Base-by-base conservation (phyloP, 345 rosid species). In the Linum lewisii region DNA sequence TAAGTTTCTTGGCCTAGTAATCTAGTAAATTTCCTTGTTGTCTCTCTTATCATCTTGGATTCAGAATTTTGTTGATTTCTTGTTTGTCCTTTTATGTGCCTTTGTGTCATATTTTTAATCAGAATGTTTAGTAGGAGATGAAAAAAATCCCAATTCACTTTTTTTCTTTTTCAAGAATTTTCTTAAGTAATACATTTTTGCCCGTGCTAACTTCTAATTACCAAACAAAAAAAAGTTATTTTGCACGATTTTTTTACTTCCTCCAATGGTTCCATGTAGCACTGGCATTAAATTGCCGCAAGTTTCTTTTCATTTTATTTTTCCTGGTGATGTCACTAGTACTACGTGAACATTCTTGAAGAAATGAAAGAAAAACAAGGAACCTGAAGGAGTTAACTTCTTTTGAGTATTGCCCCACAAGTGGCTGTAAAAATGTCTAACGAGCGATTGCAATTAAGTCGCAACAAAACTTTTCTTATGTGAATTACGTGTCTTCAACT, bases 1-100 rank as follows among this genome's bases (percentile, higher is more conserved):
- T 92, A 86, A 72, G 73, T 78, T 73, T 55, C 69, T 51, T 62
- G 55, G 14, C 16, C 44, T 51, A 24, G 47, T 34, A 5, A 66
- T 59, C 36, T 37, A 19, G 64, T 57, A 49, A 19, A 50, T 51
- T 23, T 57, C 3, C 0, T 54, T 5, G 11, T 32, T 45, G 4
- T 36, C 49, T 45, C 29, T 45, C 21, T 47, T 51, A 20, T 51
- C 18, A 24, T 53, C 51, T 24, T 22, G 29, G 18, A 9, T 52
- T 16, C 15, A 42, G 47, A 42, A 16, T 6, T 42, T 42, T 11
- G 15, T 42, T 42, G 16, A 42, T 14, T 54, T 59, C 32, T 36
- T 50, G 19, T 34, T 63, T 54, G 26, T 42, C 47, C 18, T 42
- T 42, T 42, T 3, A 14, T 11, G 47, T 42, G 47, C 47, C 47